These are phyloP conservation scores for Arthrinium phaeospermum DNA, from an alignment of 2,329 filamentous ascomycete genomes.

Conservation along the genomic window DNA sequence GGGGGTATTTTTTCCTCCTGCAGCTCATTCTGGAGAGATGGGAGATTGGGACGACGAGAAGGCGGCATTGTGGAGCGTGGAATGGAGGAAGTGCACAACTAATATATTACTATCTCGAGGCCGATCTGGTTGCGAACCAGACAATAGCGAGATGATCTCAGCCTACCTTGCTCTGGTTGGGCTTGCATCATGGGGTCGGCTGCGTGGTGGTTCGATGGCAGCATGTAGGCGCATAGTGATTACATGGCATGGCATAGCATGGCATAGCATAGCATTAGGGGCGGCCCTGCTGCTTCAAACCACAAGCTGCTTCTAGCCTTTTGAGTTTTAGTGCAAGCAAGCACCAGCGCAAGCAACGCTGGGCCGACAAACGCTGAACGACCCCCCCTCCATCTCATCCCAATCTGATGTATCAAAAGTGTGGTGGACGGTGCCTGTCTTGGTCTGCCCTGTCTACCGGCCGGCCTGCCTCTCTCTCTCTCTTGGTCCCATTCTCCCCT, in stretches of 20 bases:
- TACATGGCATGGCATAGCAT: constrained; percentile 9
- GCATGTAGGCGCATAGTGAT: neutral
- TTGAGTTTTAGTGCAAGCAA: constrained; percentile 6
- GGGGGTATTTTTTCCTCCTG: neutral
- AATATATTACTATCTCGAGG: constrained; percentile 4
- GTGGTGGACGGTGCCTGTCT: neutral
- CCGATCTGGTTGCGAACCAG: neutral
- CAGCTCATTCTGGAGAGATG: constrained; percentile 14
- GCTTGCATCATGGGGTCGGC: constrained; percentile 8
- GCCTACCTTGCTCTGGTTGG: neutral
- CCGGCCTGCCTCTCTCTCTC: neutral
- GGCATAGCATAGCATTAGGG: constrained; percentile 3
- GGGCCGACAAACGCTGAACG: neutral
- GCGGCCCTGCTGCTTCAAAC: constrained; percentile 2
- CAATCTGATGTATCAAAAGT: constrained; percentile 6
- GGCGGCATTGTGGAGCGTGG: neutral
- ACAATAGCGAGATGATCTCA: constrained; percentile 3
- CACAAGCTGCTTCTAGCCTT: constrained; percentile 10
- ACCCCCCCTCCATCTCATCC: neutral
- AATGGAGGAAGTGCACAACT: neutral
- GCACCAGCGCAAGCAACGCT: neutral
- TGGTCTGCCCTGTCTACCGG: neutral
- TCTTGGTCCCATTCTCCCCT: neutral
- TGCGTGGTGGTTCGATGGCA: neutral
- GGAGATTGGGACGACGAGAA: constrained; percentile 14